phyloP scores from a whole-genome alignment of 768 basidiomycete species.

The Leccinum arenicola region DNA sequence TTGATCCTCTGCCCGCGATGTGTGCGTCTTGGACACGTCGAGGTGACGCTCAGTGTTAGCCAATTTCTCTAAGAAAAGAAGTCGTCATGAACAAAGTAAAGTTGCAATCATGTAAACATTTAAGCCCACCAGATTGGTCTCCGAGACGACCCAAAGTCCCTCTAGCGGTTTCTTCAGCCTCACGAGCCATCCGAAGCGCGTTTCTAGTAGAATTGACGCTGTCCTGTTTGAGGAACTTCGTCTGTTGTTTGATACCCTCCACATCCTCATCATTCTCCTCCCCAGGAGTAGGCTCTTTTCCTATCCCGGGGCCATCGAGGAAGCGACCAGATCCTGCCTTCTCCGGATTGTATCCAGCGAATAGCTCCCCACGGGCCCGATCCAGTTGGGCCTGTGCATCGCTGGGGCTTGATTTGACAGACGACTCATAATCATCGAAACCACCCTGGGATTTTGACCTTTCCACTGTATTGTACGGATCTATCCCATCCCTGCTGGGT shows the following conservation, averaged over 20 bases:
- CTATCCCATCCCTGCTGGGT: slow-evolving; percentile 61
- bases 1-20: slow-evolving; percentile 85
- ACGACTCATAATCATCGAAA: slow-evolving; percentile 25
- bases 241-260: slow-evolving; percentile 94
- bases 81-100: neutral
- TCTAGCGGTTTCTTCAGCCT: slow-evolving; percentile 93
- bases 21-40: slow-evolving; percentile 87
- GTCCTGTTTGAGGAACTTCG: slow-evolving; percentile 87
- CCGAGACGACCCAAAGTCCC: slow-evolving; percentile 82
- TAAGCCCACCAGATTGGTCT: slow-evolving; percentile 82
- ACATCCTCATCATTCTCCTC: slow-evolving; percentile 84
- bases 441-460: slow-evolving; percentile 26
- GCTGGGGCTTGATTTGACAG: slow-evolving; percentile 5
- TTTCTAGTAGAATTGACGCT: slow-evolving; percentile 86
- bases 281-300: slow-evolving; percentile 50
- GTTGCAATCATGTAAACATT: neutral
- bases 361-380: slow-evolving; percentile 68
- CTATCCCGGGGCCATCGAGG: slow-evolving; percentile 57
- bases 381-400: slow-evolving; percentile 49
- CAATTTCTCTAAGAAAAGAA: slow-evolving; percentile 57
- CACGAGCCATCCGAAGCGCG: slow-evolving; percentile 88
- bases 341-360: slow-evolving; percentile 68
- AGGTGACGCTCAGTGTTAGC: slow-evolving; percentile 95
- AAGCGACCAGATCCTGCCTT: slow-evolving; percentile 62
- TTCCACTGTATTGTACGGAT: slow-evolving; percentile 43